Evolutionary conservation across 2,329 filamentous ascomycete genomes (phyloP), one percentile per base, ranked within the genome.

Genomic region (Sodiomyces alkalinus): DNA sequence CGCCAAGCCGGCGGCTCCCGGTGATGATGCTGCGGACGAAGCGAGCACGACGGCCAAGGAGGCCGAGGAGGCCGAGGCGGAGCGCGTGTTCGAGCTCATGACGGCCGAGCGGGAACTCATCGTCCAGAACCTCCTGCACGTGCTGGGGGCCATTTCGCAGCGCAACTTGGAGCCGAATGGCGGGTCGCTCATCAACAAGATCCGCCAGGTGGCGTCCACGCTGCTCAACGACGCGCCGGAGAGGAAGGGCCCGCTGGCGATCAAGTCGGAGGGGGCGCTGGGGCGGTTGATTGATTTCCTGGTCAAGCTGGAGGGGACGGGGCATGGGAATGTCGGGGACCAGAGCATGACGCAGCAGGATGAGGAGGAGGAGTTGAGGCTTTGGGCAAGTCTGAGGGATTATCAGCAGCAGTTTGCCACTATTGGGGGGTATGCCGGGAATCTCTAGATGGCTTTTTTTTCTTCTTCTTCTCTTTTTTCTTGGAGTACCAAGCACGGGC

Each of bases 151-250:
- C 31, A 81, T 92, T 40, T 80, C 78, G 26, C 80, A 87, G 58
- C 72, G 81, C 33, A 85, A 85, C 49, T 79, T 92, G 64, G 83
- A 92, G 37, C 68, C 68, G n/a, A 71, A 71, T 35, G 67, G 66
- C 12, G 57, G 55, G n/a, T 68, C 65, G 0, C 53, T 72, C n/a
- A 82, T 81, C 43, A 73, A 73, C 56, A 92, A 92, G 58, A 81
- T 92, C 39, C 78, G 82, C 7, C 77, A 81, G 44, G 78, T 92
- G 21, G 82, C 82, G 2, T 78, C 76, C 17, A 90, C 82, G 0
- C 62, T 92, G 6, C 66, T 92, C 27, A 73, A 80, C 36, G 59
- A 60, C 29, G 49, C 56, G 4, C 53, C 55, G 0, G 62, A 66
- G 32, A 55, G 61, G 11, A 69, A 68, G 39, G 64, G 63, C 0